Evolutionary conservation across 2,329 filamentous ascomycete species (phyloP).

Genomic region (Aciculosporium take): DNA sequence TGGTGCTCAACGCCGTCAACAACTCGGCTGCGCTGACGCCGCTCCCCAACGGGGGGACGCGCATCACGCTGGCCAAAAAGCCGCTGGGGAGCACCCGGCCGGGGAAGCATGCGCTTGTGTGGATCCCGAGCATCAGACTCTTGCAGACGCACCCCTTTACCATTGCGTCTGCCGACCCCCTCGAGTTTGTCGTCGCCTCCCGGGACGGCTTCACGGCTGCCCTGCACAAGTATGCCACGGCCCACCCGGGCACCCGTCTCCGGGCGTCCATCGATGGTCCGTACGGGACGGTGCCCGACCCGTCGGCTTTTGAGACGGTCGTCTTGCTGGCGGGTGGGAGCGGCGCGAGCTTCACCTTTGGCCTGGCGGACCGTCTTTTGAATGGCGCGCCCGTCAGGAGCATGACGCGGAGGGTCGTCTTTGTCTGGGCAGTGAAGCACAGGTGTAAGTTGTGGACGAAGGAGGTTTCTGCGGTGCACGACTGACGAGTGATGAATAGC

Average conservation of each 20-base stretch:
- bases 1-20: conserved; percentile 31
- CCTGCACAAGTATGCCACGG: conserved; percentile 35
- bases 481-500: conserved; percentile 11
- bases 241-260: conserved; percentile 33
- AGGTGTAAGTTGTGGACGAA: conserved; percentile 15
- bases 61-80: conserved; percentile 38
- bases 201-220: conserved; percentile 45
- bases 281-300: conserved; percentile 41
- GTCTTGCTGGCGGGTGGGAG: conserved; percentile 47
- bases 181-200: conserved; percentile 45
- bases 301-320: conserved; percentile 37
- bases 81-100: conserved; percentile 31
- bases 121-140: conserved; percentile 42
- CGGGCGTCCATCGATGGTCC: conserved; percentile 42
- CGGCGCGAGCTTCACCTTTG: conserved; percentile 42
- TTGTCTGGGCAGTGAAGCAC: conserved; percentile 27
- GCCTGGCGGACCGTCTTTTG: conserved; percentile 24
- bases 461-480: no score
- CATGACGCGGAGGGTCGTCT: conserved; percentile 17
- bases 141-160: conserved; percentile 52
- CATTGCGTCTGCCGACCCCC: conserved; percentile 34
- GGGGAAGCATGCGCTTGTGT: conserved; percentile 50
- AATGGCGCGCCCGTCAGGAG: conserved; percentile 8
- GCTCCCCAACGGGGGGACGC: conserved; percentile 38
- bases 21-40: conserved; percentile 39